Evolutionary conservation across 768 basidiomycete genomes (phyloP).

Genomic region (Leccinum fibrillosum): DNA sequence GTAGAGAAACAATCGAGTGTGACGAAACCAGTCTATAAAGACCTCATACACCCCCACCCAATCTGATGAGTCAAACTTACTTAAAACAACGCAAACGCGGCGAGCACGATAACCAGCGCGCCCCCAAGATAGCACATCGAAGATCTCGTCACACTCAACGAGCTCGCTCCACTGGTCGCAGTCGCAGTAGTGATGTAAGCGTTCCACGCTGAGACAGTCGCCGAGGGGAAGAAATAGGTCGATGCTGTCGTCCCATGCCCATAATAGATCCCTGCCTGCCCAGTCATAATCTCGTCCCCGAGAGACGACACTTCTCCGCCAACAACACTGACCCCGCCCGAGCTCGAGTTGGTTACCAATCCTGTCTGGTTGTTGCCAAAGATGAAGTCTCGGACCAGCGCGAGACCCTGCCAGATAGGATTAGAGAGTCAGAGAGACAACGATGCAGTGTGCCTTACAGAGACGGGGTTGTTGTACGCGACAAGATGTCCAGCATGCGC

Average conservation of each 20-base stretch:
- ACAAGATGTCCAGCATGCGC: no score
- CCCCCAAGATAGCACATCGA: not conserved
- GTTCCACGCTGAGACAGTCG: slow-evolving; percentile 56
- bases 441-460: no score
- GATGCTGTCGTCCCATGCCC: slow-evolving; percentile 46
- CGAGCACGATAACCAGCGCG: not conserved
- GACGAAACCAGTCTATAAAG: no score
- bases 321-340: slow-evolving; percentile 30
- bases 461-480: no score
- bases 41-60: no score
- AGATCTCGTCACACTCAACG: not conserved
- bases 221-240: slow-evolving; percentile 51
- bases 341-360: slow-evolving; percentile 28
- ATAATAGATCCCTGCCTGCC: slow-evolving; percentile 53
- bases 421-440: no score
- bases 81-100: not conserved
- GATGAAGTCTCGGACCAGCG: no score
- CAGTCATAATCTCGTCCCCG: slow-evolving; percentile 46
- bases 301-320: slow-evolving; percentile 51
- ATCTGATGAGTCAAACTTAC: no score
- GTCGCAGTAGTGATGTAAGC: slow-evolving; percentile 37
- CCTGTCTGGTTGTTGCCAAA: slow-evolving; percentile 46
- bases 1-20: no score
- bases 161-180: not conserved
- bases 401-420: no score